Percentiles rank a stretch among this genome's conserved stretches.
These are phyloP conservation scores for Cubamyces lactineus DNA, from an alignment of 768 basidiomycete genomes.

Conservation along the genomic window DNA sequence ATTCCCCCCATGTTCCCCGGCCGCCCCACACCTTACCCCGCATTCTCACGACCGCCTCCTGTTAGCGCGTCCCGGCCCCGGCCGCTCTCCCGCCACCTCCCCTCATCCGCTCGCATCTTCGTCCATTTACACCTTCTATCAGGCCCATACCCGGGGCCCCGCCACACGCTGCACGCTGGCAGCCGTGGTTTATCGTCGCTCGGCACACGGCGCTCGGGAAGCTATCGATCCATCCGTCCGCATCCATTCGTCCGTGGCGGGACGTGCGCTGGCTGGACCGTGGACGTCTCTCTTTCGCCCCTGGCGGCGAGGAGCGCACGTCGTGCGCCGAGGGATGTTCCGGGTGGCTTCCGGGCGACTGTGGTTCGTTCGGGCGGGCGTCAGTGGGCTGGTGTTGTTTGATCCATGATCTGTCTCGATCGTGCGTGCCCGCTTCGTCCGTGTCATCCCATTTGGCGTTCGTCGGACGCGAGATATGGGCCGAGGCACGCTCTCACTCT, in stretches of 20 bases:
- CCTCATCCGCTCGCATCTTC: neutral
- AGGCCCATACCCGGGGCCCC: neutral
- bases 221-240: too few species aligned
- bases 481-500: too few species aligned
- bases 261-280: neutral
- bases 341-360: slow-evolving; percentile 5
- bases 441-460: neutral
- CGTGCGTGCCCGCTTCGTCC: neutral
- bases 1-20: neutral
- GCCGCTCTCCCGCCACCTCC: neutral
- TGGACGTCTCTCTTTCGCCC: neutral
- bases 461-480: too few species aligned
- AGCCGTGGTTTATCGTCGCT: too few species aligned
- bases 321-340: neutral
- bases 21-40: neutral
- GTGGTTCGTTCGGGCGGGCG: neutral
- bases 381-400: neutral
- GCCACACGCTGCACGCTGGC: neutral
- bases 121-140: too few species aligned
- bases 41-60: slow-evolving; percentile 4
- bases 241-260: neutral
- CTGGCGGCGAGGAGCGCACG: slow-evolving; percentile 19
- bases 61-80: neutral
- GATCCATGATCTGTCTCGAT: slow-evolving; percentile 5
- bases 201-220: too few species aligned